Percentiles rank a stretch among this genome's conserved stretches.
Conservation (phyloP, 192 early-diverging fungal species). For the Jimgerdemannia lactiflua region DNA sequence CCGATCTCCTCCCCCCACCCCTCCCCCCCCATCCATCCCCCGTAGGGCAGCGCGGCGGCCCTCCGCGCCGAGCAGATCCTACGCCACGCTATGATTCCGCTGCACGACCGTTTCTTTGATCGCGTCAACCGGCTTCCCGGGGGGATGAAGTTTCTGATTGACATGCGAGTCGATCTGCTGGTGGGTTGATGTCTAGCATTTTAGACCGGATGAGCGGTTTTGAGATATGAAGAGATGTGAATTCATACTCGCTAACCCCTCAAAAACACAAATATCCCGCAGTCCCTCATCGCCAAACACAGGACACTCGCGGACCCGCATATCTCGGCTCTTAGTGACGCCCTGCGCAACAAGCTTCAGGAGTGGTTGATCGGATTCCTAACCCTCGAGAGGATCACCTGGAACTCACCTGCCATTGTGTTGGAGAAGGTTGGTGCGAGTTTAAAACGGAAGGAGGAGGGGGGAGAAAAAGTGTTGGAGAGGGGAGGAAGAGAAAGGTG, state of each 20-base stretch:
- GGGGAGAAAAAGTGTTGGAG: no score
- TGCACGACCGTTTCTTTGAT: conserved; percentile 72
- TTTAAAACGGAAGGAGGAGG: not conserved
- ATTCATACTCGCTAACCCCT: not conserved
- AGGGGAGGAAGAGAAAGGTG: no score
- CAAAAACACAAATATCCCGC: not conserved
- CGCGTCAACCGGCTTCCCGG: conserved; percentile 72
- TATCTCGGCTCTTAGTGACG: conserved; percentile 58
- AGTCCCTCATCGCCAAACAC: conserved; percentile 1
- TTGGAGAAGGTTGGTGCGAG: conserved; percentile 71
- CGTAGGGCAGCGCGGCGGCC: not conserved
- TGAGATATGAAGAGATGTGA: no score
- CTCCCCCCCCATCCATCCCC: no score
- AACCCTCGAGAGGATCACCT: conserved; percentile 79
- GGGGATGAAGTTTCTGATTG: conserved; percentile 78
- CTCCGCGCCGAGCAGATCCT: conserved; percentile 51
- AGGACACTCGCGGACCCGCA: conserved; percentile 15
- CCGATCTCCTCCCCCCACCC: no score
- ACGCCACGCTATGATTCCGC: conserved; percentile 63
- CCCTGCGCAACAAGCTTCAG: conserved; percentile 65
- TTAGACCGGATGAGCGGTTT: not conserved
- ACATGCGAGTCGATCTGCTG: conserved; percentile 74
- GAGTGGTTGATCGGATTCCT: conserved; percentile 76
- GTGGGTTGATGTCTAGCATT: conserved; percentile 29
- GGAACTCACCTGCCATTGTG: conserved; percentile 73